A percentile compares a stretch with the other conserved stretches of the same genome.
Conservation (phyloP, 2,329 filamentous ascomycete species). For the Paramyrothecium roridum region DNA sequence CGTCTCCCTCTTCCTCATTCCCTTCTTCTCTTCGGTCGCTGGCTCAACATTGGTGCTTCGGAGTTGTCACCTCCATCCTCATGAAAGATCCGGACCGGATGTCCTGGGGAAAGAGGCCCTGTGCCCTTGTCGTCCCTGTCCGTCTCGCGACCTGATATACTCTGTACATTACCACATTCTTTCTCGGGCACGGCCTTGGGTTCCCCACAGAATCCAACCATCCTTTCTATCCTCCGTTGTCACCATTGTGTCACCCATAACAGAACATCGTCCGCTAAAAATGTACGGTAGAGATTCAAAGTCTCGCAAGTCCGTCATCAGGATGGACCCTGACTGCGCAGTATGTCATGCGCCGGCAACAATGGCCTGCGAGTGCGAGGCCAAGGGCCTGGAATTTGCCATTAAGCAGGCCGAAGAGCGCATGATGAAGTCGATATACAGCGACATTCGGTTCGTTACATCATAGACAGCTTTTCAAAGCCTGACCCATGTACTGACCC, state of each 20-base stretch:
- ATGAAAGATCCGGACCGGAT: background rate
- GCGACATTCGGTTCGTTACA: constrained; percentile 56
- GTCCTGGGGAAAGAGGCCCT: background rate
- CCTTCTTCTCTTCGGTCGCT: background rate
- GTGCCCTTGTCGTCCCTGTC: constrained; percentile 14
- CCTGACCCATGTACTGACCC: background rate
- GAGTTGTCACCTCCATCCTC: constrained; percentile 10
- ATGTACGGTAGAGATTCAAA: constrained; percentile 49
- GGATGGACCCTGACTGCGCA: constrained; percentile 68
- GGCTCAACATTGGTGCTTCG: constrained; percentile 6
- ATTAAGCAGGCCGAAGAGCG: constrained; percentile 60
- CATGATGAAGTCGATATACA: constrained; percentile 62
- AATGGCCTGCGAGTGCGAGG: constrained; percentile 62
- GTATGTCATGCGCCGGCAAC: constrained; percentile 61
- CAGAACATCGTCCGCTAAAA: constrained; percentile 31
- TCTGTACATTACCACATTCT: background rate
- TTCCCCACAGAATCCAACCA: background rate
- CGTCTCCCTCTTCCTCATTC: background rate
- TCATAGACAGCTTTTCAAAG: background rate
- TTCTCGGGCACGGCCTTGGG: too few relatives aligned
- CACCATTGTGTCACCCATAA: background rate
- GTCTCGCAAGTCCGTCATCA: constrained; percentile 48
- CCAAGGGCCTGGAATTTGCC: constrained; percentile 60
- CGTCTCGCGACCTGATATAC: constrained; percentile 18
- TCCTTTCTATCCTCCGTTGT: background rate